These are phyloP conservation scores for Trametes gibbosa DNA, from an alignment of 768 basidiomycete species.

Conservation along the genomic window DNA sequence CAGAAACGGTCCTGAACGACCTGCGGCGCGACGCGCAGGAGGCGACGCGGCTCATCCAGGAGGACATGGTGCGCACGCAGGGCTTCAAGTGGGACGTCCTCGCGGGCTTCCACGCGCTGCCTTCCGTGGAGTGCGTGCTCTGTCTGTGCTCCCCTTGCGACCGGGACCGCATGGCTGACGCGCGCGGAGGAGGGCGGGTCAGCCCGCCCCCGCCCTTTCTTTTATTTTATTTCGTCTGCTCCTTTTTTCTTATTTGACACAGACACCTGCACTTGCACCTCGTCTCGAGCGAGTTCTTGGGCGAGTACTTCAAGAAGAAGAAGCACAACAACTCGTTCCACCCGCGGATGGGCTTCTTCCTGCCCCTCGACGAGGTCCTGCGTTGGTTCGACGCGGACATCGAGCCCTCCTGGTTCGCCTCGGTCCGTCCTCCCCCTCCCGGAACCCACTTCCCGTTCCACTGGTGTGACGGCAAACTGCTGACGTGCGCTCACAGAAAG, in stretches of 20 bases:
- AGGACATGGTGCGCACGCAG: slow-evolving; percentile 76
- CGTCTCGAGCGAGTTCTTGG: slow-evolving; percentile 73
- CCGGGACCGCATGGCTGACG: no score
- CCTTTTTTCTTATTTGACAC: background rate
- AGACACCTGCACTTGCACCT: slow-evolving; percentile 88
- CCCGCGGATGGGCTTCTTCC: slow-evolving; percentile 79
- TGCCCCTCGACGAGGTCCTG: slow-evolving; percentile 74
- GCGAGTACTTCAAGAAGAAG: slow-evolving; percentile 74
- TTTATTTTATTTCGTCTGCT: no score
- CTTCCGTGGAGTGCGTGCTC: slow-evolving; percentile 77
- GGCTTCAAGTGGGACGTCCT: slow-evolving; percentile 77
- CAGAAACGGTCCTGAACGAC: slow-evolving; percentile 49
- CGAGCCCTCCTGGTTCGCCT: slow-evolving; percentile 45
- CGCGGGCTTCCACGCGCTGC: slow-evolving; percentile 81
- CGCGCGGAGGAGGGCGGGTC: background rate
- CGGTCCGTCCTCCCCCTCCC: slow-evolving; percentile 38
- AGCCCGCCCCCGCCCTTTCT: background rate
- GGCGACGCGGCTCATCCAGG: slow-evolving; percentile 60
- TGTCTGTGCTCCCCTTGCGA: no score
- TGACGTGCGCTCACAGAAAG: slow-evolving; percentile 42
- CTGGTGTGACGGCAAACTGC: no score
- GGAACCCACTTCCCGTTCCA: no score
- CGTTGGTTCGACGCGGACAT: slow-evolving; percentile 71
- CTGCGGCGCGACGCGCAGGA: slow-evolving; percentile 56
- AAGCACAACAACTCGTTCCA: slow-evolving; percentile 93